Evolutionary conservation across 106 monocot species (phyloP).

Genomic region (Apostasia ramifera): DNA sequence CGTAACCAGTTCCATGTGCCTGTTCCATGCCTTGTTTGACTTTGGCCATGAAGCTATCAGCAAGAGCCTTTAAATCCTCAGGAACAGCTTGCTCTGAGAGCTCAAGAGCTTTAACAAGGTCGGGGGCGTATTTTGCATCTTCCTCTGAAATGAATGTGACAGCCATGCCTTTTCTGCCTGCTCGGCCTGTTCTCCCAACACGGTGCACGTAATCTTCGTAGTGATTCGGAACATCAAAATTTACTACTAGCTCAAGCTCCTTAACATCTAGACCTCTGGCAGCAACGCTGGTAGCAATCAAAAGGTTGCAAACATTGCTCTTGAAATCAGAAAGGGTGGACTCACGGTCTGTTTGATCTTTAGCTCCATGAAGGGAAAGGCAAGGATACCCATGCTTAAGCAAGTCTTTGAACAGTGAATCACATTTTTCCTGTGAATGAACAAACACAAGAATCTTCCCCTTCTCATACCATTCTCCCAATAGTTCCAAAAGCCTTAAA

Average conservation of each 20-base stretch:
- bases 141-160: slow-evolving; percentile 97
- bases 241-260: slow-evolving; percentile 92
- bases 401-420: slow-evolving; percentile 83
- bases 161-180: slow-evolving; percentile 79
- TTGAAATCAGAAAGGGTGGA: slow-evolving; percentile 89
- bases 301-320: slow-evolving; percentile 83
- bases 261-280: slow-evolving; percentile 93
- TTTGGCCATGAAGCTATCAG: slow-evolving; percentile 85
- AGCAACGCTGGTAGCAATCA: slow-evolving; percentile 94
- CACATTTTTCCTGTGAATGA: slow-evolving; percentile 97
- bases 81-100: slow-evolving; percentile 93
- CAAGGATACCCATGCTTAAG: slow-evolving; percentile 92
- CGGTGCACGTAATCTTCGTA: slow-evolving; percentile 99
- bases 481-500: slow-evolving; percentile 69
- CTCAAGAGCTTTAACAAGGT: slow-evolving; percentile 86
- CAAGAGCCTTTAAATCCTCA: slow-evolving; percentile 75
- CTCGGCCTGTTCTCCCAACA: slow-evolving; percentile 89
- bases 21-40: slow-evolving; percentile 92
- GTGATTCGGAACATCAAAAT: slow-evolving; percentile 96
- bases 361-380: slow-evolving; percentile 87
- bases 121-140: slow-evolving; percentile 85
- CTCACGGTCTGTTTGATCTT: slow-evolving; percentile 98
- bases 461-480: slow-evolving; percentile 97
- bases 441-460: slow-evolving; percentile 97
- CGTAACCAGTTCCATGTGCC: slow-evolving; percentile 94